phyloP scores from a whole-genome alignment of 2,329 filamentous ascomycete species.

The Ceratocystis variospora region DNA sequence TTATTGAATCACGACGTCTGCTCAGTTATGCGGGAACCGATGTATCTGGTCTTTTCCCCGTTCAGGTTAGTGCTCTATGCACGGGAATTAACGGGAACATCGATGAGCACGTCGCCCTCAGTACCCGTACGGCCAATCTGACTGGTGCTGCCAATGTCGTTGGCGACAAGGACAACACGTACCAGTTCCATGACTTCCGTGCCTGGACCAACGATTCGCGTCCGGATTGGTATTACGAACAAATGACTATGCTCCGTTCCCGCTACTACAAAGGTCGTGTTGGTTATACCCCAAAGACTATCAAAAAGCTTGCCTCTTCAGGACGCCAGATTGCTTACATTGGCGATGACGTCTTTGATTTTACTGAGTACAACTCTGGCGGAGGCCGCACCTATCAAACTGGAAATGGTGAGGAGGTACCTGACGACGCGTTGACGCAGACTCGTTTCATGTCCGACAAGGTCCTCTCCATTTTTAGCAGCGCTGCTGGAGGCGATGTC shows the following conservation, averaged over 20 bases:
- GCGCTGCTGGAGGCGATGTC: constrained; percentile 63
- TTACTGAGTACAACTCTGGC: constrained; percentile 60
- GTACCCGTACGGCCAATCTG: constrained; percentile 67
- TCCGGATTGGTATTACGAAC: constrained; percentile 83
- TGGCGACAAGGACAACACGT: constrained; percentile 54
- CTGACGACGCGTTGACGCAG: constrained; percentile 36
- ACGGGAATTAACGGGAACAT: constrained; percentile 54
- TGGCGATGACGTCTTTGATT: constrained; percentile 68
- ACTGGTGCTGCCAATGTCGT: constrained; percentile 52
- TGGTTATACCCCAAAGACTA: constrained; percentile 66
- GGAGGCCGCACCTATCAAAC: constrained; percentile 57
- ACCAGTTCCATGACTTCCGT: constrained; percentile 85
- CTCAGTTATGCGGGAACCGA: constrained; percentile 77
- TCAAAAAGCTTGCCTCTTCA: constrained; percentile 51
- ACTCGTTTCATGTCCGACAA: constrained; percentile 67
- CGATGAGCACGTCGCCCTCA: constrained; percentile 63
- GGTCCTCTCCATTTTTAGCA: constrained; percentile 64
- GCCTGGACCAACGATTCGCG: constrained; percentile 67
- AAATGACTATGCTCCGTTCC: constrained; percentile 62
- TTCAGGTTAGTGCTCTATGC: constrained; percentile 88
- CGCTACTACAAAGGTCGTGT: constrained; percentile 78
- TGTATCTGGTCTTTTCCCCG: constrained; percentile 76
- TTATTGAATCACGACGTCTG: constrained; percentile 41
- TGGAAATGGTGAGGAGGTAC: constrained; percentile 37
- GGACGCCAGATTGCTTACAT: constrained; percentile 63